Evolutionary conservation across 208 protist genomes (phyloP).

Genomic region (Crithidia bombi): DNA sequence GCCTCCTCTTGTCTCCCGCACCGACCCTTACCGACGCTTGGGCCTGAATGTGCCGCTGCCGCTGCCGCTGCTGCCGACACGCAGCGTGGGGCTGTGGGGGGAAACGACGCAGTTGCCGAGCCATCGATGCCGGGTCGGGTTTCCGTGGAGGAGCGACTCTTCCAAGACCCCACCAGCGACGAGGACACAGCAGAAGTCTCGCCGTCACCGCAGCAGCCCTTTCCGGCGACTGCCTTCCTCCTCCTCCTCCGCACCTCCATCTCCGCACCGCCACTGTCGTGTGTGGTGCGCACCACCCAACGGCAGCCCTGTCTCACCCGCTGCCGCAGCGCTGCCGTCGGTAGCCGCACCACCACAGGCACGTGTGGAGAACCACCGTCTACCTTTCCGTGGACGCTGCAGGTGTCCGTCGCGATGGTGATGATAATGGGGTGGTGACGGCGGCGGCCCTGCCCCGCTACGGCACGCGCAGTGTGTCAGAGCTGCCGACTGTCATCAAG

Average conservation of each 20-base stretch:
- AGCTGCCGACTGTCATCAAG: slow-evolving; percentile 30
- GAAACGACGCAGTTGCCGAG: background rate
- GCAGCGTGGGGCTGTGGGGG: background rate
- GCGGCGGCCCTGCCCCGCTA: slow-evolving; percentile 32
- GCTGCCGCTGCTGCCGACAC: too few relatives aligned
- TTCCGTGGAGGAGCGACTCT: slow-evolving; percentile 13
- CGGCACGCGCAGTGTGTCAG: slow-evolving; percentile 38
- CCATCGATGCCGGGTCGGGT: slow-evolving; percentile 1
- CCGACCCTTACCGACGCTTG: too few relatives aligned
- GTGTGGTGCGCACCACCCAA: too few relatives aligned
- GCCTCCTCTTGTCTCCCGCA: background rate
- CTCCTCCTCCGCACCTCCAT: background rate
- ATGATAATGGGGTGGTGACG: too few relatives aligned
- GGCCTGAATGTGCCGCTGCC: too few relatives aligned
- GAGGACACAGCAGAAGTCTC: background rate
- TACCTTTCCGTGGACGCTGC: background rate
- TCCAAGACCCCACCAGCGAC: slow-evolving; percentile 7
- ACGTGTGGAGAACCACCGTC: background rate
- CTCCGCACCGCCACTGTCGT: background rate
- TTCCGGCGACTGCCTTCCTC: too few relatives aligned
- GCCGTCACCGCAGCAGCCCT: background rate
- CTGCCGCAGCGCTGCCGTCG: background rate
- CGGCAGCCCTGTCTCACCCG: background rate
- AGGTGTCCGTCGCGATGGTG: too few relatives aligned
- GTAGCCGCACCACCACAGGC: background rate